These are phyloP conservation scores for Pleurotus tuber-regium DNA, from an alignment of 768 basidiomycete species.

Conservation along the genomic window DNA sequence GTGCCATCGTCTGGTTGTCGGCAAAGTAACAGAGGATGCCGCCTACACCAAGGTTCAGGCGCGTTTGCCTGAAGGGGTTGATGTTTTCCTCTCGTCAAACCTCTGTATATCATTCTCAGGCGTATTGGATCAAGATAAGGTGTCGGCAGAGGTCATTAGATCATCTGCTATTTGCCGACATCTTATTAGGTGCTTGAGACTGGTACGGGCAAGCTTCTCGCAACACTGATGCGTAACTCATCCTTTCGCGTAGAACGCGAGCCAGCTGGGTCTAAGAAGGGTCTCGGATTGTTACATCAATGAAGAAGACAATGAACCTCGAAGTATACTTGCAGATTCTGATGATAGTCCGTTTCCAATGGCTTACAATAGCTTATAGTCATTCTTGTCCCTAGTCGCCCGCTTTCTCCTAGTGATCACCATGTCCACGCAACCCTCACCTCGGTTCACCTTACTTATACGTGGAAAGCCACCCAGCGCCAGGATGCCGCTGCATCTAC, in stretches of 20 bases:
- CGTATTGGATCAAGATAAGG: conserved; percentile 39
- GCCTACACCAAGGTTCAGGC: conserved; percentile 25
- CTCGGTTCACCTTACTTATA: conserved; percentile 31
- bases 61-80: conserved; percentile 38
- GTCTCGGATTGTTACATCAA: conserved; percentile 55
- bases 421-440: conserved; percentile 41
- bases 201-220: conserved; percentile 28
- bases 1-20: conserved; percentile 38
- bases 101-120: conserved; percentile 56
- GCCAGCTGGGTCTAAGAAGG: conserved; percentile 52
- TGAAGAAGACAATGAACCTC: conserved; percentile 37
- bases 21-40: conserved; percentile 25
- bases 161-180: conserved; percentile 50
- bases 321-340: conserved; percentile 29
- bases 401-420: conserved; percentile 22
- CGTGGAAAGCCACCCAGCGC: conserved; percentile 26
- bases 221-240: neutral
- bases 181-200: conserved; percentile 47
- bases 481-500: neutral
- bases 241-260: conserved; percentile 47
- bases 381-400: conserved; percentile 36
- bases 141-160: conserved; percentile 38
- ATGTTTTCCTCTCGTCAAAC: conserved; percentile 48
- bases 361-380: conserved; percentile 31
- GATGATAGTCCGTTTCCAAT: neutral